Evolutionary conservation across 306 rosid species (phyloP), one percentile per base, ranked within the genome.

Genomic region (Fragaria nilgerrensis): DNA sequence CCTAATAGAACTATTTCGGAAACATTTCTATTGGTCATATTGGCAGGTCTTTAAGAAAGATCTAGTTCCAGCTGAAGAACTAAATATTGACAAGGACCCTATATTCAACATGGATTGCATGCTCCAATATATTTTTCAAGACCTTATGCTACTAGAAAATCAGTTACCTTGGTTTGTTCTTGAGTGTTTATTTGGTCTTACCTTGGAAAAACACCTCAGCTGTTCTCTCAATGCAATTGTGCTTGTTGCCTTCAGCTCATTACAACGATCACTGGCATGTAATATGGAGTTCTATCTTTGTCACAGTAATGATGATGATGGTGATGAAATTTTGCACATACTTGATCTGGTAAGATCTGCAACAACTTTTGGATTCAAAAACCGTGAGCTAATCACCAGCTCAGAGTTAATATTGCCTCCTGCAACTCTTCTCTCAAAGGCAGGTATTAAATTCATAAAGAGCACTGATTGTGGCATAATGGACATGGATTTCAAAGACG

Each of bases 151-250:
- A 36, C 50, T 83, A 11, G 68, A 83, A 43, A 83, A 75, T 73
- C 83, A 83, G 34, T 1, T 79, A 5, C 86, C 83, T 41, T 79
- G 86, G 86, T 25, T 71, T 69, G 76, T 79, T 7, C 76, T 79
- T 9, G 29, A 76, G 23, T 4, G 1, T 1, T 43, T 83, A 45
- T 41, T 4, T 37, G 7, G 41, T 5, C 41, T 32, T 32, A 32
- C 4, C 36, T 3, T 32, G 36, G 36, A 32, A 32, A 32, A 32
- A 32, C 36, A 32, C 36, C 5, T 3, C 36, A 32, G 36, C 36
- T 32, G 3, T 32, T 32, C 36, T 32, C 36, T 32, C 36, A 32
- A 32, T 32, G 36, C 3, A 32, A 3, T 32, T 32, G 4, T 32
- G 36, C 36, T 32, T 32, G 36, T 32, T 32, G 36, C 36, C 36